Base-by-base conservation (phyloP, 192 early-diverging fungal species). In the Gryganskiella cystojenkinii region DNA sequence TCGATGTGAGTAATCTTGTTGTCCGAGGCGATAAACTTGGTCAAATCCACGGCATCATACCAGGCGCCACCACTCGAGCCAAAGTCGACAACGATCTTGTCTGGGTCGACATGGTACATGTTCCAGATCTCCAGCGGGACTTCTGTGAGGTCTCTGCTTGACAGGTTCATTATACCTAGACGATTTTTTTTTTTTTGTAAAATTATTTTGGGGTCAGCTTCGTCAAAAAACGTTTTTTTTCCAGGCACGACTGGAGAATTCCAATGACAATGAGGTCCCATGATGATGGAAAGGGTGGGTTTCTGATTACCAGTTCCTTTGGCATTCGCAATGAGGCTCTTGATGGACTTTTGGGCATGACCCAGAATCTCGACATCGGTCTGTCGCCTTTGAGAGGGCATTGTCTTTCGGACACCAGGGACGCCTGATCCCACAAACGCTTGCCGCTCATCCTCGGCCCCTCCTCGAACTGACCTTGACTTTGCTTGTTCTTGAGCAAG, bases 81-180 rank as follows among this genome's bases (percentile, higher is more conserved):
- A 31, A 89, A 84, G 52, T 89, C 85, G 25, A 86, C 64, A 11
- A 80, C 75, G 17, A 86, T 69, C 42, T 61, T 71, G 46, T 80
- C 81, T 17, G 83, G 75, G 64, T 89, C 83, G 37, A 83, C 74
- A 59, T 85, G 84, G 56, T 88, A 88, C 87, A 89, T 89, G 47
- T 75, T 84, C 80, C 84, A 83, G 19, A 89, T 82, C 51, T 80
- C 80, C 33, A 82, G 71, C 0, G 87, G 87, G 34, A 89, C 63
- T 15, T 73, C 69, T 10, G 80, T 63, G 56, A 89, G 37, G 15
- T 76, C 78, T n/a, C 84, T 65, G 35, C 81, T 87, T 0, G 84
- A 81, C 3, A 89, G 58, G 59, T 84, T 84, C 28, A 89, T 61
- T 24, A 71, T 83, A 24, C 87, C 87, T 83, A 59, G 22, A 44